These are phyloP conservation scores for Epichloe festucae DNA, from an alignment of 2,329 filamentous ascomycete genomes.

Conservation along the genomic window DNA sequence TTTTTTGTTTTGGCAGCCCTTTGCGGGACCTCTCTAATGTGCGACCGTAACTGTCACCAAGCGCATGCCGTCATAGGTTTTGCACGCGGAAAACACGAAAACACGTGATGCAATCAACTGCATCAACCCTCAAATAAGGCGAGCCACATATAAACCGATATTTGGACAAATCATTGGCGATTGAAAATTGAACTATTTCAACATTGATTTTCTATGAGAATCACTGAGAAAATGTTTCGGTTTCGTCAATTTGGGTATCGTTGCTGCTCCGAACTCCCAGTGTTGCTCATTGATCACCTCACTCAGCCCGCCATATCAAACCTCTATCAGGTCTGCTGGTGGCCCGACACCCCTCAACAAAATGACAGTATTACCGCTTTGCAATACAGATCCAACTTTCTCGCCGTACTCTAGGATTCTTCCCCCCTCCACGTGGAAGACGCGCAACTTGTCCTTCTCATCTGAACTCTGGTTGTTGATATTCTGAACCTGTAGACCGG, in stretches of 20 bases:
- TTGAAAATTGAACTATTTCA: background rate
- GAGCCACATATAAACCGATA: background rate
- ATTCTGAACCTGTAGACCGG: conserved; percentile 66
- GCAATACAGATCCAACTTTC: conserved; percentile 61
- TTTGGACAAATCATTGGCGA: background rate
- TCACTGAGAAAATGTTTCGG: background rate
- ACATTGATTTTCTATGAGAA: background rate
- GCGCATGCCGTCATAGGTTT: conserved; percentile 15
- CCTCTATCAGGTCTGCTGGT: conserved; percentile 59
- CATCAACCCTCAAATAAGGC: background rate
- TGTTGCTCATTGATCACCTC: background rate
- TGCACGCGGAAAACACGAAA: conserved; percentile 14
- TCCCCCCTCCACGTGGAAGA: conserved; percentile 93
- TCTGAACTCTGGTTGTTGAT: conserved; percentile 66
- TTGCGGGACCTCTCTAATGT: too few species aligned
- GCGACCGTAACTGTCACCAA: background rate
- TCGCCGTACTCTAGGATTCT: conserved; percentile 77
- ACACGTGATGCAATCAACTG: conserved; percentile 13
- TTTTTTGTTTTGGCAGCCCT: too few species aligned
- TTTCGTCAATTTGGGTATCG: background rate
- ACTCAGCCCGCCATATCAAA: conserved; percentile 4
- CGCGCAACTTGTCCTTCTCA: conserved; percentile 67
- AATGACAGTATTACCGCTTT: conserved; percentile 82
- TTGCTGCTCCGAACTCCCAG: background rate
- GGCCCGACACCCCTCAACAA: conserved; percentile 73